Conservation (phyloP, 192 early-diverging fungal genomes). For the Backusella psychrophila region DNA sequence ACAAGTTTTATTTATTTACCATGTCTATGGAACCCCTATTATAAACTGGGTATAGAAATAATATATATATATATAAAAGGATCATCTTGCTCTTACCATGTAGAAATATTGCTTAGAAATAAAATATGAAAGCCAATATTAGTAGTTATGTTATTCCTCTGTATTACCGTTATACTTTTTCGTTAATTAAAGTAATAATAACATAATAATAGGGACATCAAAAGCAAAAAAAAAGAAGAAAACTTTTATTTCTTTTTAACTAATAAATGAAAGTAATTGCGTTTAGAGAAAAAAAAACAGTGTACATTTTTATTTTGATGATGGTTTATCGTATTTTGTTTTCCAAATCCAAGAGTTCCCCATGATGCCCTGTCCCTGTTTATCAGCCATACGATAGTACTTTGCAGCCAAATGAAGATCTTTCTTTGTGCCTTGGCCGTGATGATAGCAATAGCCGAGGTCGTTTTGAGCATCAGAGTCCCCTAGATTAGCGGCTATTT, state of each 20-base stretch:
- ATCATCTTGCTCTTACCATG: too few species aligned
- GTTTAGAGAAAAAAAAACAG: not conserved
- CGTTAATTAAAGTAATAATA: not conserved
- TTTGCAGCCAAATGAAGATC: slow-evolving; percentile 69
- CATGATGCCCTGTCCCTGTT: slow-evolving; percentile 68
- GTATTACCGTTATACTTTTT: not conserved
- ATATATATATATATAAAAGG: too few species aligned
- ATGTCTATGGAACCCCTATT: not conserved
- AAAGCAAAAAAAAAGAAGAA: not conserved
- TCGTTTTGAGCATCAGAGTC: slow-evolving; percentile 40
- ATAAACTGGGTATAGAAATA: too few species aligned
- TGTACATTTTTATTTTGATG: not conserved
- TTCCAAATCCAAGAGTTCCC: slow-evolving; percentile 85
- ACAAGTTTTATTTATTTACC: not conserved
- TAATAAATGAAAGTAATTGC: not conserved
- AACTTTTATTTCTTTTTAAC: not conserved
- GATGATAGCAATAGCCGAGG: slow-evolving; percentile 64
- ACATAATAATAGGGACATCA: not conserved
- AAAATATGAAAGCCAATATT: too few species aligned
- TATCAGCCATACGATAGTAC: slow-evolving; percentile 74
- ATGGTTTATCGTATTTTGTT: slow-evolving; percentile 61
- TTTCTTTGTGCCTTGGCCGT: slow-evolving; percentile 70
- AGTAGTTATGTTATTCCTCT: not conserved
- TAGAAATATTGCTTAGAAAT: too few species aligned
- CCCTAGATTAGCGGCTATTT: slow-evolving; percentile 69